A percentile compares a stretch with the other conserved stretches of the same genome.
Evolutionary conservation across 2,329 filamentous ascomycete species (phyloP).

Genomic region (Monilinia aucupariae): DNA sequence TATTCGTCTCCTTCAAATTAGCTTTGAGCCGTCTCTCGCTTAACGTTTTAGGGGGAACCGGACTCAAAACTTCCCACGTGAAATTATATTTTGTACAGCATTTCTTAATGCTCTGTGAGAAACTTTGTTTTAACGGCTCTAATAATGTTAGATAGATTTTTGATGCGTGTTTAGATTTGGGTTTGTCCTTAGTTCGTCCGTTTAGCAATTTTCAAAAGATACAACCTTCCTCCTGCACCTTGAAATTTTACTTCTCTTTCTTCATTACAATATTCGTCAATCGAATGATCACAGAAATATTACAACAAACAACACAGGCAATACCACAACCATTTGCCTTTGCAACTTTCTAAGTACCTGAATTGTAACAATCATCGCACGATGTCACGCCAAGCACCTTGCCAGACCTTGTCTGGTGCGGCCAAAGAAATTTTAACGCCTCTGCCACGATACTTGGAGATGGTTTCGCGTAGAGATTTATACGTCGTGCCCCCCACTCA

Average conservation of each 20-base stretch:
- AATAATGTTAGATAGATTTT: too few relatives aligned
- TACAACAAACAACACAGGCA: not conserved
- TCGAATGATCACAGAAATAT: not conserved
- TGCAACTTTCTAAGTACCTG: not conserved
- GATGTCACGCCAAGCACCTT: not conserved
- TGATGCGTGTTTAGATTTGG: too few relatives aligned
- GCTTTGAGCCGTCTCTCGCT: not conserved
- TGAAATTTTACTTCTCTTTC: not conserved
- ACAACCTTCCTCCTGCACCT: not conserved
- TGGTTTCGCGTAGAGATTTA: not conserved
- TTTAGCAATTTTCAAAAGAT: too few relatives aligned
- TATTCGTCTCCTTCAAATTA: not conserved
- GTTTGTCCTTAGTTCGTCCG: too few relatives aligned
- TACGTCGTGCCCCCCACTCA: not conserved
- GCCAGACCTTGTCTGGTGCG: not conserved
- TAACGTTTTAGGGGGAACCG: not conserved
- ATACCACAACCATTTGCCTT: too few relatives aligned
- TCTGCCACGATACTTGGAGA: not conserved
- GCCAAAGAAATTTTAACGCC: not conserved
- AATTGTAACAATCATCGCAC: not conserved
- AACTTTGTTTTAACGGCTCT: too few relatives aligned
- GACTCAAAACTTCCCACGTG: not conserved
- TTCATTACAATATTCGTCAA: accelerated
- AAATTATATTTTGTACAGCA: not conserved
- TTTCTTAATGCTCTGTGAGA: too few relatives aligned